Evolutionary conservation across 805 yeast genomes (phyloP), one percentile per base, ranked within the genome.

Genomic region (Schizosaccharomyces octosporus): DNA sequence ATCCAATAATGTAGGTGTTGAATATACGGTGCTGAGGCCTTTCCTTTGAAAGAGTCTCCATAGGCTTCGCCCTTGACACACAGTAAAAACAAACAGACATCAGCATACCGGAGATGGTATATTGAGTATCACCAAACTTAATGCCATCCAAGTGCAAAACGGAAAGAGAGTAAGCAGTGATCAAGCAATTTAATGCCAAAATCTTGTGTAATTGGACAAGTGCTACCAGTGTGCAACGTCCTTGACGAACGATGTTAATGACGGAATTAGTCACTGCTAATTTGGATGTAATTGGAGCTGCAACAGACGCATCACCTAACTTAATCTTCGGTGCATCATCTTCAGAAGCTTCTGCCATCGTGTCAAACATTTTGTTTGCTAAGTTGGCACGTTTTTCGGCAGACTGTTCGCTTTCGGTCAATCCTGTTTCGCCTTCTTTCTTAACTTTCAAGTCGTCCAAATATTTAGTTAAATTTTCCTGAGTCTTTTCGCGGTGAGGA

Each of bases 141-240:
- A 93, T 94, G 73, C 98, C 98, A 15, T 97, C 97, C 68, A 93
- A 77, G 72, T 86, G 93, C 70, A 93, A 80, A 48, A 93, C 96
- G 55, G 95, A 86, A 68, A 90, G 77, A 1, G 97, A 88, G 72
- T 93, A 93, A 41, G 98, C 98, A 66, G 95, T 84, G 73, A 93
- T 88, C 76, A 93, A 78, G 80, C 97, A 93, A 73, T 93, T 93
- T 75, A 93, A 79, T 0, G 98, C 98, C 70, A 93, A 76, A 69
- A 93, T 93, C 76, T 93, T 93, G 79, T 93, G 93, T 98, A 93
- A 93, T 75, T 93, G 98, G 70, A 93, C 89, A 7, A 98, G 93
- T 19, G 96, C 87, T 57, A 93, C 96, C 66, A 93, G 78, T 6
- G 98, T 95, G 77, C 95, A 87, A 74, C 98, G 87, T 66, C 98